A percentile compares a stretch with the other conserved stretches of the same genome.
Evolutionary conservation across 1,284 basidiomycete genomes (phyloP).

Genomic region (Pyrrhoderma lamaoense): DNA sequence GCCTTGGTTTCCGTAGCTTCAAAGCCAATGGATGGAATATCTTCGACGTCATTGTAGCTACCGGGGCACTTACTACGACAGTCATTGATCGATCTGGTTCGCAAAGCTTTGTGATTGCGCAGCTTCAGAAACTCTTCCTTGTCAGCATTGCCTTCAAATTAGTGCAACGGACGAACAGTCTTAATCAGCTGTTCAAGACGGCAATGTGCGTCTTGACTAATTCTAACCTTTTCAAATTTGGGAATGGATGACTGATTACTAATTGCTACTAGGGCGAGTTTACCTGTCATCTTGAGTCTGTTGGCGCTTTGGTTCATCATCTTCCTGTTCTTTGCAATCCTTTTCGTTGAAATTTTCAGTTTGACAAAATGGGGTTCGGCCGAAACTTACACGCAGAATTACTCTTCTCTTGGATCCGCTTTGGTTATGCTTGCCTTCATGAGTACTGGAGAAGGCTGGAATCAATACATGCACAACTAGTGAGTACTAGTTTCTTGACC

Average conservation of each 20-base stretch:
- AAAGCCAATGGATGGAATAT: constrained; percentile 87
- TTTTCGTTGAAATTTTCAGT: constrained; percentile 90
- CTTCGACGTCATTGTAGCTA: constrained; percentile 82
- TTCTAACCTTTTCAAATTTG: constrained; percentile 8
- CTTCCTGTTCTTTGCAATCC: constrained; percentile 89
- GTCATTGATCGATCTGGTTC: constrained; percentile 62
- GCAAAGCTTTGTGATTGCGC: constrained; percentile 46
- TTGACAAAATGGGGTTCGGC: constrained; percentile 81
- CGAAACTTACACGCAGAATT: constrained; percentile 75
- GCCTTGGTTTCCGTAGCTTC: constrained; percentile 83
- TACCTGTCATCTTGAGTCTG: constrained; percentile 83
- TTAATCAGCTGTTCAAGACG: constrained; percentile 97
- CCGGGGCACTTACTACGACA: constrained; percentile 82
- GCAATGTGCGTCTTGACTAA: constrained; percentile 59
- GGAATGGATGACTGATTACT: neutral
- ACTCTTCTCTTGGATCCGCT: constrained; percentile 72
- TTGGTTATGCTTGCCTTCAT: constrained; percentile 83
- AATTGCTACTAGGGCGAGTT: constrained; percentile 57
- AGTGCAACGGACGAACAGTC: constrained; percentile 80
- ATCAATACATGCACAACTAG: constrained; percentile 94
- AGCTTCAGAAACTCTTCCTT: constrained; percentile 92
- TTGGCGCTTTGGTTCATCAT: constrained; percentile 87
- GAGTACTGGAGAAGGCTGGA: constrained; percentile 86
- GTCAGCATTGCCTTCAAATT: constrained; percentile 93
- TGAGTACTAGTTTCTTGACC: constrained; percentile 32